These are phyloP conservation scores for Dictyostelium citrinum DNA, from an alignment of 78 protist species.

Conservation along the genomic window DNA sequence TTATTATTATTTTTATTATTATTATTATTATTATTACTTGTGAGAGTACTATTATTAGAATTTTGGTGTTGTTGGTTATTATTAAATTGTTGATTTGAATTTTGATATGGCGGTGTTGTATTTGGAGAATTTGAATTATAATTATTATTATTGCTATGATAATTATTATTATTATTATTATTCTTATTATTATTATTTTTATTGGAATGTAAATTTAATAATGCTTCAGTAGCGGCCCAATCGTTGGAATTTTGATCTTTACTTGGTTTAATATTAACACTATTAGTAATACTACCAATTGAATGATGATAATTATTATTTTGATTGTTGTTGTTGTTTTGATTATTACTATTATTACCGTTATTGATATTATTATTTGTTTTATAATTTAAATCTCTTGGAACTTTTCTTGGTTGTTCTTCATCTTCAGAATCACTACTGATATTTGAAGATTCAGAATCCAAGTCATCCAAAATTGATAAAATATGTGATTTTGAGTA, in stretches of 20 bases:
- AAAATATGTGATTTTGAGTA: neutral
- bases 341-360: neutral
- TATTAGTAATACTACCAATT: neutral
- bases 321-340: neutral
- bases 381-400: neutral
- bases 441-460: conserved; percentile 13
- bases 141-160: neutral
- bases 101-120: neutral
- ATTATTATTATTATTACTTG: neutral
- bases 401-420: neutral
- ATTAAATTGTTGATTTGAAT: neutral
- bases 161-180: neutral
- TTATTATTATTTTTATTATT: neutral
- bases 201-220: conserved; percentile 7
- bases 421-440: conserved; percentile 25
- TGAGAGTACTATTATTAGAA: neutral
- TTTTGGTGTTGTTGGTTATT: neutral
- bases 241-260: conserved; percentile 4
- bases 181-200: neutral
- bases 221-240: conserved; percentile 46
- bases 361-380: neutral
- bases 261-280: neutral
- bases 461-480: conserved; percentile 23
- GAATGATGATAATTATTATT: neutral
- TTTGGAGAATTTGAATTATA: neutral